Evolutionary conservation across 352 stramenopile genomes (phyloP), one percentile per base, ranked within the genome.

Genomic region (Phytophthora kernoviae): DNA sequence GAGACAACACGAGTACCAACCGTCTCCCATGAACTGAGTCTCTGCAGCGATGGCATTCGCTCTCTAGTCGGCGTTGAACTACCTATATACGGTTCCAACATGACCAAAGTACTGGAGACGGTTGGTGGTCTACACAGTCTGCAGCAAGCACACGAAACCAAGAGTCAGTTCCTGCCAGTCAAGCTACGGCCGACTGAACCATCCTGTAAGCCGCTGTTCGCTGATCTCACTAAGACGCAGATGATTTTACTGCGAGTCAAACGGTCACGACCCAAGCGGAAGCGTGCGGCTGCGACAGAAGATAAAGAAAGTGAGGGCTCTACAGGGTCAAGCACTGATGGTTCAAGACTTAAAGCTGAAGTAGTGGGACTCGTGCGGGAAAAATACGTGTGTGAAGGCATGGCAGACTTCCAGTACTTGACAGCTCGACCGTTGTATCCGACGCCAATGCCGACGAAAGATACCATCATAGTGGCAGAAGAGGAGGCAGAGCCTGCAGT

Each of bases 381-480:
- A 43, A 94, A 92, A 60, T 94, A 91, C 55, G 81, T 93, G 41
- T 93, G 85, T 53, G 81, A 94, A 65, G 85, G 85, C 52, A 91
- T 94, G 83, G 85, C 84, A 24, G 85, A 94, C 61, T 94, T 91
- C 65, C 85, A 94, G 67, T 94, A 90, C 68, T 82, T 94, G 27
- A 90, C 85, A 1, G 68, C 83, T 18, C 53, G 70, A 14, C 64
- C 70, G 18, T 94, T 91, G 57, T 86, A 83, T 43, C 73, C 77
- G 12, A 68, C 70, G 27, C 47, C 45, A n/a, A 59, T 71, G 41
- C 56, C 58, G n/a, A 45, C 62, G 2, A 68, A 68, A 60, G 52
- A 68, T 45, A 53, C 56, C 12, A 49, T 77, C 21, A 62, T 54
- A 22, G 40, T 43, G 15, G 24, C 51, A 21, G 34, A 46, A 39